phyloP scores from a whole-genome alignment of 345 rosid species.

The Populus simonii region DNA sequence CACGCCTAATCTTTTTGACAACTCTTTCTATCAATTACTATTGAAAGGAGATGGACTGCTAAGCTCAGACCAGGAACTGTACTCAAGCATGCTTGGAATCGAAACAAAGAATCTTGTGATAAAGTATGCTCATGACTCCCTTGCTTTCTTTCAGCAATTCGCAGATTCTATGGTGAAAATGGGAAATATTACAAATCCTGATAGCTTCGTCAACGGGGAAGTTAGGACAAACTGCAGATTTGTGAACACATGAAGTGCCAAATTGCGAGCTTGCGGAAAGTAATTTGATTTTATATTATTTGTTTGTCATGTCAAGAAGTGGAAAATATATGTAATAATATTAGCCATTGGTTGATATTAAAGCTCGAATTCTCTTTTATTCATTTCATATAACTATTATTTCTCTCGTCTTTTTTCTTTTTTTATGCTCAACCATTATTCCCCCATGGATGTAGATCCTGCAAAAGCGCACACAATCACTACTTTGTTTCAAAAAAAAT shows the following conservation, averaged over 20 bases:
- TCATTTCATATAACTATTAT: neutral
- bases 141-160: slow-evolving; percentile 77
- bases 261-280: neutral
- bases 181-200: slow-evolving; percentile 72
- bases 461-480: neutral
- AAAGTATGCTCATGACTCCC: slow-evolving; percentile 53
- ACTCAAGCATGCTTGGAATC: slow-evolving; percentile 56
- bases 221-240: slow-evolving; percentile 77
- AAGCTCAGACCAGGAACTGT: slow-evolving; percentile 82
- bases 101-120: slow-evolving; percentile 58
- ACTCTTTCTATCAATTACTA: slow-evolving; percentile 53
- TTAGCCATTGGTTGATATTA: neutral
- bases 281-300: neutral
- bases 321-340: neutral
- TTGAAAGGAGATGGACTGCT: slow-evolving; percentile 65
- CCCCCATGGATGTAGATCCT: neutral
- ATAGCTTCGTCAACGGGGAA: slow-evolving; percentile 64
- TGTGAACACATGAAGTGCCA: slow-evolving; percentile 55
- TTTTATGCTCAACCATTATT: neutral
- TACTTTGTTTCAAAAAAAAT: neutral
- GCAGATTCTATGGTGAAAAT: slow-evolving; percentile 80
- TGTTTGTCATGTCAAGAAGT: slow-evolving; percentile 9
- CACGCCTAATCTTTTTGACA: slow-evolving; percentile 75
- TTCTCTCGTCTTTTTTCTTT: neutral
- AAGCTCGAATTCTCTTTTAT: neutral